Evolutionary conservation across 495 filamentous ascomycete genomes (phyloP), one percentile per base, ranked within the genome.

Genomic region (Lophiotrema nucula): DNA sequence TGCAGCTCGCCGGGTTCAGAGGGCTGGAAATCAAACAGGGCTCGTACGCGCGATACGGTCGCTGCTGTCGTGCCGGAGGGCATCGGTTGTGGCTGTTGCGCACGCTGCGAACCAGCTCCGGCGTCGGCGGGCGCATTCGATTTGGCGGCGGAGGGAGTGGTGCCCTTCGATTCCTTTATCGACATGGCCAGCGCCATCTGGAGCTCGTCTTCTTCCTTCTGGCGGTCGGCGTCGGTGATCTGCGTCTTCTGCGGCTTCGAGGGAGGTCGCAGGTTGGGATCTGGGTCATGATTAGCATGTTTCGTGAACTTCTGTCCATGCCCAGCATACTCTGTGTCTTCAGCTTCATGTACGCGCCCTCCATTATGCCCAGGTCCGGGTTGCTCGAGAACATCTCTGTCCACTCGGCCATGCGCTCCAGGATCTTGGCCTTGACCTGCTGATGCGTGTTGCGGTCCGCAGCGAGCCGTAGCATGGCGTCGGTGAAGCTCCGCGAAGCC

Each of bases 341-440:
- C 46, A 98, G 74, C 67, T 86, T 91, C 77, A 84, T 86, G 70
- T 90, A 97, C 48, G 91, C 90, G 68, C 96, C 90, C 70, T 93
- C 87, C 93, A 98, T 98, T 60, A 97, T 96, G 22, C 93, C 93
- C 54, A 98, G 83, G 65, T 96, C 92, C 10, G 92, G 85, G 71
- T 96, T 89, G 31, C 78, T 85, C 58, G 87, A 76, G 71, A 98
- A 97, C 89, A 96, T 95, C 71, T 91, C 86, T 47, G 88, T 83
- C 93, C 93, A 98, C 64, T 95, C 91, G 65, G 85, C 83, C 90
- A 97, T 97, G 39, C 90, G 85, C 75, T 98, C 95, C 53, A 97
- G 70, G 54, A 97, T 96, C 81, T 96, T 97, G 31, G 88, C 82
- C 75, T 97, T 98, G 60, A 98, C 93, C 70, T 96, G 89, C 71